phyloP scores from a whole-genome alignment of 176 grass and related monocot genomes.

The Lolium multiflorum region DNA sequence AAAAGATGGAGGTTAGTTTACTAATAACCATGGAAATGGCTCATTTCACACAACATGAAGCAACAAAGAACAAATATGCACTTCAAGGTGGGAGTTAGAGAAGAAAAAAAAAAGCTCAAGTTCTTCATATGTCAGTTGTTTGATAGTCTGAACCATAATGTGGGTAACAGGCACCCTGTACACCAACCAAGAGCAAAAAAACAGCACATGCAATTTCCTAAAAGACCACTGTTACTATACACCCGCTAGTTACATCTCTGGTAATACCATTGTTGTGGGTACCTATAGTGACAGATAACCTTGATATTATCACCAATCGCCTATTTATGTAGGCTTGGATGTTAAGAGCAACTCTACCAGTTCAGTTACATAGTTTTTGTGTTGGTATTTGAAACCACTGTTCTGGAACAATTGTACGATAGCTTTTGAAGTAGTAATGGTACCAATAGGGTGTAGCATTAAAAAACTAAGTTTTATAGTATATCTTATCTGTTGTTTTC shows the following conservation, averaged over 20 bases:
- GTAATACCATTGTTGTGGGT: background rate
- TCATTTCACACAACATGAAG: background rate
- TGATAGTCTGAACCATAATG: background rate
- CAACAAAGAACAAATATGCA: slow-evolving; percentile 24
- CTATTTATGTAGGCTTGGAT: slow-evolving; percentile 23
- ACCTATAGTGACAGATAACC: background rate
- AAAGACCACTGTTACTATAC: slow-evolving; percentile 16
- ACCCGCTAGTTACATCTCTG: background rate
- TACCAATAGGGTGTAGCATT: background rate
- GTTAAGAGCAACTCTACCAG: slow-evolving; percentile 35
- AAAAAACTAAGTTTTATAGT: background rate
- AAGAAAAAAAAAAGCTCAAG: background rate
- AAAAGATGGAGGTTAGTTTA: slow-evolving; percentile 21
- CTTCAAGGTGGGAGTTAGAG: background rate
- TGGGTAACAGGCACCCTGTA: background rate
- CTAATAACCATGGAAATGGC: background rate
- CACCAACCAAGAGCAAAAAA: slow-evolving; percentile 13
- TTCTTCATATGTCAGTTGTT: background rate
- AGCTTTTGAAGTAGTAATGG: slow-evolving; percentile 11
- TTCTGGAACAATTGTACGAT: slow-evolving; percentile 16
- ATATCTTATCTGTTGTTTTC: slow-evolving; percentile 25
- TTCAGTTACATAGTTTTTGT: background rate
- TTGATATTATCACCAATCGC: slow-evolving; percentile 21
- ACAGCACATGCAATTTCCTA: background rate
- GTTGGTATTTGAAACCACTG: slow-evolving; percentile 18